These are phyloP conservation scores for Arachnopeziza araneosa DNA, from an alignment of 2,329 filamentous ascomycete genomes.

Conservation along the genomic window DNA sequence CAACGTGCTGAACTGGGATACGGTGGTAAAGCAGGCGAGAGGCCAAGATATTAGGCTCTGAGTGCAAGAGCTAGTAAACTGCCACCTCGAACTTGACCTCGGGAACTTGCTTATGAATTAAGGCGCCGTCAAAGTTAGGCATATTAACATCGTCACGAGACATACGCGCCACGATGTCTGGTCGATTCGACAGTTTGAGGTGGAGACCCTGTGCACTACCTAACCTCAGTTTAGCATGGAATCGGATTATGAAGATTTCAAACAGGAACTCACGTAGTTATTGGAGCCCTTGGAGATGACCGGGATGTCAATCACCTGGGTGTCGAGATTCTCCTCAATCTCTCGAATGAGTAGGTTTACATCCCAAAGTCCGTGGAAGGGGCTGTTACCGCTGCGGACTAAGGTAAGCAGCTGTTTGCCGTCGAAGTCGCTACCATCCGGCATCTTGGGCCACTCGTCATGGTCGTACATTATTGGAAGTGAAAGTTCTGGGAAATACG, in stretches of 20 bases:
- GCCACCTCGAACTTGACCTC: conserved; percentile 20
- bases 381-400: conserved; percentile 20
- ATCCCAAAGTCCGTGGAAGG: conserved; percentile 23
- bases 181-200: conserved; percentile 16
- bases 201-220: conserved; percentile 12
- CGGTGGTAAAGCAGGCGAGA: conserved; percentile 21
- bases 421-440: not conserved
- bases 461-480: not conserved
- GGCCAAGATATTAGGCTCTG: conserved; percentile 14
- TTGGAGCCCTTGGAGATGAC: conserved; percentile 23
- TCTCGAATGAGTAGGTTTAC: conserved; percentile 26
- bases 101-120: conserved; percentile 11
- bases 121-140: conserved; percentile 13
- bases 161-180: conserved; percentile 19
- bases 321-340: conserved; percentile 12
- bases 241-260: conserved; percentile 1
- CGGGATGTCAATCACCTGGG: conserved; percentile 24
- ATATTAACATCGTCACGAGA: conserved; percentile 11
- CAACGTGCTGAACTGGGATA: conserved; percentile 8
- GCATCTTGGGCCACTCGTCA: conserved; percentile 4
- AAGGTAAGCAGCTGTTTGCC: conserved; percentile 9
- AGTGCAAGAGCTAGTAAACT: conserved; percentile 16
- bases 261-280: conserved; percentile 23
- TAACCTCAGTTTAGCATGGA: not conserved
- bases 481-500: not conserved